Evolutionary conservation across 1,139 yeast genomes (phyloP).

Genomic region (Blastobotrys apis): DNA sequence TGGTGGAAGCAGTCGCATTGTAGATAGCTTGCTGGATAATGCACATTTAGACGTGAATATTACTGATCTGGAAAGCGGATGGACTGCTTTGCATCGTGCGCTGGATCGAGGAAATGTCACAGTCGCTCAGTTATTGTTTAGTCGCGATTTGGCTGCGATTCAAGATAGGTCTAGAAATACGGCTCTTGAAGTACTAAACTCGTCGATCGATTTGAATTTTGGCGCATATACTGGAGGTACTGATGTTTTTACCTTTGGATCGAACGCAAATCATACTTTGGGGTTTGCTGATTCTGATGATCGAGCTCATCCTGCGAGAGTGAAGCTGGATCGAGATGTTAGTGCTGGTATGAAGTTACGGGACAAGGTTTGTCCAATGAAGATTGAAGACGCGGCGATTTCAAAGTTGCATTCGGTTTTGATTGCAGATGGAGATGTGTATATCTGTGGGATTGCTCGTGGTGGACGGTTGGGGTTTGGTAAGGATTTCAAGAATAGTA

Average conservation of each 20-base stretch:
- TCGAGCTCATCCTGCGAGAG: constrained; percentile 39
- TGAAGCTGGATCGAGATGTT: constrained; percentile 21
- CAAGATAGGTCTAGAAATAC: constrained; percentile 67
- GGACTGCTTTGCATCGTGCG: constrained; percentile 76
- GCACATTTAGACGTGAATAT: constrained; percentile 42
- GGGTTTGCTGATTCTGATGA: constrained; percentile 70
- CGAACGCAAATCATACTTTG: constrained; percentile 59
- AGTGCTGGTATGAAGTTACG: not conserved
- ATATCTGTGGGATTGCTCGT: constrained; percentile 63
- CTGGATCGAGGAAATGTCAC: constrained; percentile 55
- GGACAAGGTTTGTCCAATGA: constrained; percentile 24
- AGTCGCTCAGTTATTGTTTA: constrained; percentile 44
- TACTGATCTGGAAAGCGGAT: constrained; percentile 72
- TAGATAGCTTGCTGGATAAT: constrained; percentile 43
- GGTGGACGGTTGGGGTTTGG: constrained; percentile 69
- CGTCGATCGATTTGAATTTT: constrained; percentile 10
- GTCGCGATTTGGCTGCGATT: constrained; percentile 37
- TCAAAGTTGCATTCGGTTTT: constrained; percentile 67
- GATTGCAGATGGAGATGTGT: constrained; percentile 52
- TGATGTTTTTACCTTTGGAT: constrained; percentile 60
- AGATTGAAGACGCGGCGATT: constrained; percentile 46
- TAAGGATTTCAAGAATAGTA: constrained; percentile 8
- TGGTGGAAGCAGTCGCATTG: constrained; percentile 32
- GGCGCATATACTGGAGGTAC: constrained; percentile 41
- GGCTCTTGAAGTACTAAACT: constrained; percentile 34